Percentiles rank a stretch among this genome's conserved stretches.
Evolutionary conservation across 2,329 filamentous ascomycete species (phyloP).

Genomic region (Xylariaceae sp.): DNA sequence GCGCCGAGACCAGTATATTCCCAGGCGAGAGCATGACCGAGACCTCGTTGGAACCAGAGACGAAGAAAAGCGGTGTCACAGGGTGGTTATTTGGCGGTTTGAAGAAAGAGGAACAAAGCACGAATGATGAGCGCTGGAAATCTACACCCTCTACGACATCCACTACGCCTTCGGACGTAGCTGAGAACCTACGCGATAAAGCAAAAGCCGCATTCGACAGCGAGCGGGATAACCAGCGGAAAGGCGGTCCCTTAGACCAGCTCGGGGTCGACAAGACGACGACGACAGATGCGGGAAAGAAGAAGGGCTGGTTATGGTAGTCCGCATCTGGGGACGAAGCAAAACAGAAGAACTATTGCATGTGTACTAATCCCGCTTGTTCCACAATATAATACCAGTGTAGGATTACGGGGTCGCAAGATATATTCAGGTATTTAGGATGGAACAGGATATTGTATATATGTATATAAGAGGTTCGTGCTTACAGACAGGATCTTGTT

Average conservation of each 20-base stretch:
- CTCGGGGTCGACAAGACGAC: conserved; percentile 40
- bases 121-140: conserved; percentile 10
- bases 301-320: conserved; percentile 50
- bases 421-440: no score
- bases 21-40: conserved; percentile 24
- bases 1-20: conserved; percentile 25
- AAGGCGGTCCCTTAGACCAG: conserved; percentile 50
- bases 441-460: no score
- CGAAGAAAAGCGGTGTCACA: conserved; percentile 27
- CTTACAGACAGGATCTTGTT: no score
- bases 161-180: conserved; percentile 27
- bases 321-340: background rate
- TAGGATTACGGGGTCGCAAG: background rate
- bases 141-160: conserved; percentile 4
- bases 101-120: conserved; percentile 30
- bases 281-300: conserved; percentile 29
- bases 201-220: conserved; percentile 45
- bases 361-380: no score
- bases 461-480: no score
- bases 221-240: conserved; percentile 50
- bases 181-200: conserved; percentile 37
- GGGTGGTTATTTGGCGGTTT: conserved; percentile 40
- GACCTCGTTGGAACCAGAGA: conserved; percentile 15
- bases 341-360: no score
- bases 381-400: background rate